Evolutionary conservation across 192 early-diverging fungal species (phyloP).

Genomic region (Coemansia sp.): DNA sequence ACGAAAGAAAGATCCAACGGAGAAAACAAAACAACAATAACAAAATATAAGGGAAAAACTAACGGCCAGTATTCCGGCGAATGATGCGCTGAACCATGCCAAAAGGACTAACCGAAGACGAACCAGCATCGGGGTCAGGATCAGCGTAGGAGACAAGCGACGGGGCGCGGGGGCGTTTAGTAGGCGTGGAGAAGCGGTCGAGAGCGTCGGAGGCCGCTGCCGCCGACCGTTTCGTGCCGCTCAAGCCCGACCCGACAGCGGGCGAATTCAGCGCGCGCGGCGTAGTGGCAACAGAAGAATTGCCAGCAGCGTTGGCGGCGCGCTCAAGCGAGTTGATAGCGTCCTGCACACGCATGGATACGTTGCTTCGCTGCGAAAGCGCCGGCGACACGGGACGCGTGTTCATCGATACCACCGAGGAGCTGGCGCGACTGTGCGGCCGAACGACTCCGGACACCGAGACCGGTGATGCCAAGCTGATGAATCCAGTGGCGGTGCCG

Average conservation of each 20-base stretch:
- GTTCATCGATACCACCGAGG: slow-evolving; percentile 1
- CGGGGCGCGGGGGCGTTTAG: slow-evolving; percentile 36
- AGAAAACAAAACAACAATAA: too few relatives aligned
- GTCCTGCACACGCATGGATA: slow-evolving; percentile 35
- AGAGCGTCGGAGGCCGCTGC: slow-evolving; percentile 3
- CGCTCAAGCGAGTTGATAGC: slow-evolving; percentile 38
- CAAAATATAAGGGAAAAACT: not conserved
- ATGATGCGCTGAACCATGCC: slow-evolving; percentile 21
- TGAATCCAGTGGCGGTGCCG: slow-evolving; percentile 39
- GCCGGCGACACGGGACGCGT: slow-evolving; percentile 40
- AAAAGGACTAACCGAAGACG: slow-evolving; percentile 20
- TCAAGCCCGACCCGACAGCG: not conserved
- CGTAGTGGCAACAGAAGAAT: not conserved
- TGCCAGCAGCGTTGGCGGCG: not conserved
- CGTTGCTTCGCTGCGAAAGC: slow-evolving; percentile 34
- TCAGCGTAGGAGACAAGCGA: slow-evolving; percentile 2
- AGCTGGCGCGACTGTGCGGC: slow-evolving; percentile 20
- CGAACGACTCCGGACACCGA: not conserved
- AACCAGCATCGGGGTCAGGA: not conserved
- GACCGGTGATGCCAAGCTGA: slow-evolving; percentile 27
- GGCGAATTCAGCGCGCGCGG: not conserved
- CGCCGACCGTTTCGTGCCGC: slow-evolving; percentile 30
- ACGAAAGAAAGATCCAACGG: too few relatives aligned
- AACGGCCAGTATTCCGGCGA: slow-evolving; percentile 23
- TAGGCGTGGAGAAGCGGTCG: slow-evolving; percentile 28